Evolutionary conservation across 2,329 filamentous ascomycete species (phyloP).

Genomic region (Huntiella abstrusa): DNA sequence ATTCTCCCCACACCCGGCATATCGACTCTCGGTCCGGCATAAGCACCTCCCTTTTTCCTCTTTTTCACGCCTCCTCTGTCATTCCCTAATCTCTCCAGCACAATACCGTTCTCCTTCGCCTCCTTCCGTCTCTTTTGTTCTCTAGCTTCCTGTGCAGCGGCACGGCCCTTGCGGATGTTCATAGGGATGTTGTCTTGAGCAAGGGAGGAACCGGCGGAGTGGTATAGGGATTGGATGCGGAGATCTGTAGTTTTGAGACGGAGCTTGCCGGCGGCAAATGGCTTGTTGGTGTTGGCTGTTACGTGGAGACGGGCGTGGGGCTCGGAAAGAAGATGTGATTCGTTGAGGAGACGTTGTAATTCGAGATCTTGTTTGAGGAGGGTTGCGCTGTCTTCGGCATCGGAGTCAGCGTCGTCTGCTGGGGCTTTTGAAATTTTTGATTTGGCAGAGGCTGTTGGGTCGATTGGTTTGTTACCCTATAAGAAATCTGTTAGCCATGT

Average conservation of each 20-base stretch:
- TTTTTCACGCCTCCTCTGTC: conserved; percentile 18
- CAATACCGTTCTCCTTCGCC: conserved; percentile 76
- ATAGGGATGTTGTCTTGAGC: conserved; percentile 79
- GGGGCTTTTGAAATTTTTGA: conserved; percentile 13
- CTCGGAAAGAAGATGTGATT: conserved; percentile 62
- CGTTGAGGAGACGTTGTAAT: conserved; percentile 72
- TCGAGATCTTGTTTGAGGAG: conserved; percentile 85
- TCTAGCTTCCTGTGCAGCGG: conserved; percentile 40
- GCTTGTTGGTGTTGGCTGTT: conserved; percentile 19
- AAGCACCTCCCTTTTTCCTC: conserved; percentile 23
- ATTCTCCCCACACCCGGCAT: conserved; percentile 66
- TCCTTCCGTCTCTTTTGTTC: conserved; percentile 58
- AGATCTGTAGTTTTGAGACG: conserved; percentile 70
- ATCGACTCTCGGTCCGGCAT: conserved; percentile 43
- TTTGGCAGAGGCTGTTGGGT: conserved; percentile 24
- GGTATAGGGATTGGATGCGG: conserved; percentile 50
- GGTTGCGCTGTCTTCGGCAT: conserved; percentile 39
- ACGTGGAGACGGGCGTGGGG: conserved; percentile 29
- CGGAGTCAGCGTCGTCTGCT: conserved; percentile 16
- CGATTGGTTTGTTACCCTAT: conserved; percentile 24
- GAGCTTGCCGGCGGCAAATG: conserved; percentile 44
- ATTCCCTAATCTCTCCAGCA: conserved; percentile 44
- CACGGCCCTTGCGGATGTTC: conserved; percentile 69
- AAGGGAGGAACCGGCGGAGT: conserved; percentile 55
- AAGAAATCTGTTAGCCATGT: not conserved